Conservation (phyloP, 2,329 filamentous ascomycete species). For the Diplocarpon rosae region DNA sequence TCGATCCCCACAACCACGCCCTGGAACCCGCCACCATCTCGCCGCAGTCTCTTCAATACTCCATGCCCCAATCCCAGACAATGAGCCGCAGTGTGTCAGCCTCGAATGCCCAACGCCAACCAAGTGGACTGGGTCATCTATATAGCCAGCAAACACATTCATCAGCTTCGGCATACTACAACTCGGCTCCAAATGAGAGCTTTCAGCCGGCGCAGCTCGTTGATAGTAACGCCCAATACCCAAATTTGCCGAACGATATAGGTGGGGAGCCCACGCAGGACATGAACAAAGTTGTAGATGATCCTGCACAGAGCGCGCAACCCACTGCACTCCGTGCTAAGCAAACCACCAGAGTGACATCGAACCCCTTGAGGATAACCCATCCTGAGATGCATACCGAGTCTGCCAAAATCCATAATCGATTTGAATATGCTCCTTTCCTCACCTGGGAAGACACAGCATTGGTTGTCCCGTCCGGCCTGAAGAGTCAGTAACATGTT, state of each 20-base stretch:
- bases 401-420: neutral
- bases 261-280: slow-evolving; percentile 4
- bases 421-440: slow-evolving; percentile 22
- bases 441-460: slow-evolving; percentile 19
- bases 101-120: slow-evolving; percentile 14
- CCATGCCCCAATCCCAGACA: slow-evolving; percentile 14
- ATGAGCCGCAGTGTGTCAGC: slow-evolving; percentile 14
- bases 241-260: slow-evolving; percentile 9
- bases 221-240: slow-evolving; percentile 10
- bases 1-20: slow-evolving; percentile 10
- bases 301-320: neutral
- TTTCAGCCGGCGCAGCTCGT: slow-evolving; percentile 9
- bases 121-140: slow-evolving; percentile 6
- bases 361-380: slow-evolving; percentile 18
- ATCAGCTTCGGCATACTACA: slow-evolving; percentile 6
- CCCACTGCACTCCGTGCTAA: slow-evolving; percentile 2
- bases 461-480: slow-evolving; percentile 18
- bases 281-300: slow-evolving; percentile 7
- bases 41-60: slow-evolving; percentile 25
- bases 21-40: slow-evolving; percentile 19
- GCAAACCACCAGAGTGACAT: slow-evolving; percentile 6
- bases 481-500: slow-evolving; percentile 22
- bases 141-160: slow-evolving; percentile 15
- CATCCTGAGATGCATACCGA: slow-evolving; percentile 17
- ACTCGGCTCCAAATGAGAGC: slow-evolving; percentile 9